Percentiles rank a stretch among this genome's conserved stretches.
Conservation (phyloP, 331 rosid species). For the Dryas integrifolia region DNA sequence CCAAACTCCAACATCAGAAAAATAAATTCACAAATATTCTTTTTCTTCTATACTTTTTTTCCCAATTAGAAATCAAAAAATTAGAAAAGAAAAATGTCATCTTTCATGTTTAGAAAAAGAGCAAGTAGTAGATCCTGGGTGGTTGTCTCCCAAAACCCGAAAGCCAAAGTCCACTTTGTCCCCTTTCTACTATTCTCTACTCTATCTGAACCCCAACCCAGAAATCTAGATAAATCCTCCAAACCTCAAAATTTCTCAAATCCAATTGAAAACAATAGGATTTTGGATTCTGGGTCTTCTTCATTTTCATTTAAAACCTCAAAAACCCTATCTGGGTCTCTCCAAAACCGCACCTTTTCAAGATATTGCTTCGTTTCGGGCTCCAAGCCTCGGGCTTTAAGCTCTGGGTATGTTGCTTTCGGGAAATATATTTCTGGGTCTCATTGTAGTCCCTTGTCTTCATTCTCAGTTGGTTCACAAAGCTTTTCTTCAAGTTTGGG, state of each 20-base stretch:
- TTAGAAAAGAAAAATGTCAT: slow-evolving; percentile 31
- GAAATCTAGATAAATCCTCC: background rate
- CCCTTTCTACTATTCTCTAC: background rate
- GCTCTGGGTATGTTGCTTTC: slow-evolving; percentile 2
- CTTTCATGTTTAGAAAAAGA: slow-evolving; percentile 30
- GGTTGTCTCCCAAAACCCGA: slow-evolving; percentile 2
- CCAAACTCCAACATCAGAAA: background rate
- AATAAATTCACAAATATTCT: background rate
- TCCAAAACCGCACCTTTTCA: background rate
- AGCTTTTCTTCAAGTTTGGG: slow-evolving; percentile 1
- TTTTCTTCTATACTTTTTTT: no score
- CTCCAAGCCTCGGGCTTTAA: background rate
- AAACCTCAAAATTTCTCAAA: background rate
- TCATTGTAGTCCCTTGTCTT: background rate
- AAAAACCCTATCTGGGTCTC: slow-evolving; percentile 20
- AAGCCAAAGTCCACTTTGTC: background rate
- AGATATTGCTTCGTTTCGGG: background rate
- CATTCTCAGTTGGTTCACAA: background rate
- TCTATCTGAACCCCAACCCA: slow-evolving; percentile 6
- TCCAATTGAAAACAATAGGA: background rate
- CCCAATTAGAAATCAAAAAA: background rate
- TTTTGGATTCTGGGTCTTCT: slow-evolving; percentile 16
- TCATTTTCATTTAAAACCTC: slow-evolving; percentile 19
- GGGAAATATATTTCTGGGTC: slow-evolving; percentile 7
- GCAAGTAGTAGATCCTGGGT: slow-evolving; percentile 22